A percentile compares a stretch with the other conserved stretches of the same genome.
Evolutionary conservation across 306 rosid species (phyloP).

Genomic region (Begonia masoniana): DNA sequence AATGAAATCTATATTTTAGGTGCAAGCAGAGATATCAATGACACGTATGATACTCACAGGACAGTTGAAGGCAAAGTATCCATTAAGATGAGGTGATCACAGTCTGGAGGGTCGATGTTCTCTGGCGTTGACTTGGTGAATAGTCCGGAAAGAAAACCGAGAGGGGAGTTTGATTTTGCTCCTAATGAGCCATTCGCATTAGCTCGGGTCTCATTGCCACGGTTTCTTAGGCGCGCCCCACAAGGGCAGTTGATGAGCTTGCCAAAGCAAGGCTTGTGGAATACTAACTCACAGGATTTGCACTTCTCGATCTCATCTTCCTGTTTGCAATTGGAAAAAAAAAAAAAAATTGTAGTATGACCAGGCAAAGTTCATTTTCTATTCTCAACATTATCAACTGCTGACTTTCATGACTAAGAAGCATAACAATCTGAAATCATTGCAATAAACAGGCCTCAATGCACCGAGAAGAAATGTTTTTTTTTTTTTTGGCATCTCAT

Average conservation of each 20-base stretch:
- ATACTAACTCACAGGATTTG: slow-evolving; percentile 49
- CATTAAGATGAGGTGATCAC: slow-evolving; percentile 63
- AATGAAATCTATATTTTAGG: too few relatives aligned
- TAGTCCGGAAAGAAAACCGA: slow-evolving; percentile 50
- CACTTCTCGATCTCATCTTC: slow-evolving; percentile 69
- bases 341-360: not conserved
- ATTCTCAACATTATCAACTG: too few relatives aligned
- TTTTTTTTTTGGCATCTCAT: too few relatives aligned
- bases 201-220: slow-evolving; percentile 15
- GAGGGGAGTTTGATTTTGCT: slow-evolving; percentile 37
- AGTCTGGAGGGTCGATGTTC: slow-evolving; percentile 31
- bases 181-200: slow-evolving; percentile 37
- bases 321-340: slow-evolving; percentile 22
- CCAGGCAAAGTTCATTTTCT: too few relatives aligned
- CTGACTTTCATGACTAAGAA: too few relatives aligned
- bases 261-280: slow-evolving; percentile 67
- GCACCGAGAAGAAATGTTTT: too few relatives aligned
- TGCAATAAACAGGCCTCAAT: too few relatives aligned
- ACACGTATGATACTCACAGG: slow-evolving; percentile 29
- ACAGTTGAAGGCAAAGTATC: slow-evolving; percentile 69
- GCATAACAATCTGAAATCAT: too few relatives aligned
- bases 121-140: slow-evolving; percentile 40
- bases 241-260: slow-evolving; percentile 61
- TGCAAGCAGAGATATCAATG: not conserved
- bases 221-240: slow-evolving; percentile 36